Percentiles rank a stretch among this genome's conserved stretches.
Evolutionary conservation across 345 rosid genomes (phyloP).

Genomic region (Sonneratia caseolaris): DNA sequence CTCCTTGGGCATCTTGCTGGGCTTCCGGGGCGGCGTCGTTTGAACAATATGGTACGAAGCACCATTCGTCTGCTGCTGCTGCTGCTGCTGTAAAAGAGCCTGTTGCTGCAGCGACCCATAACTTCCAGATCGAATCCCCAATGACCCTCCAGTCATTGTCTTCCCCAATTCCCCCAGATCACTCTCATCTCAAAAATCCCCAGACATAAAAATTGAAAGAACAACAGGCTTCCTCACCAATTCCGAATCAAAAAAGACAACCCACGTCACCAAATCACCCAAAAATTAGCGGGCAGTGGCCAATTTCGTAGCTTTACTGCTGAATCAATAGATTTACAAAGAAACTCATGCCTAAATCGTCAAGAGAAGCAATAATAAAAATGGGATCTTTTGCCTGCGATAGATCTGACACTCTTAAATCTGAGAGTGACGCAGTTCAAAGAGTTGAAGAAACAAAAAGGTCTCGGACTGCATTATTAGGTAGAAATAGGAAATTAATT

Average conservation of each 20-base stretch:
- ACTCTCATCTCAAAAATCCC: constrained; percentile 26
- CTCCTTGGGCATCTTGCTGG: constrained; percentile 75
- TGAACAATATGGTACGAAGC: constrained; percentile 31
- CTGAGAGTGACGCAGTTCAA: background rate
- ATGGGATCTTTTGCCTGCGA: background rate
- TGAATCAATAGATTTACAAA: background rate
- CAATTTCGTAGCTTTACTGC: constrained; percentile 11
- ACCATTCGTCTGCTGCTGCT: constrained; percentile 28
- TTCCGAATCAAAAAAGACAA: background rate
- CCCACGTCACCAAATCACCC: constrained; percentile 16
- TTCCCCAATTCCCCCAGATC: constrained; percentile 18
- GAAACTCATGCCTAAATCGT: too few species aligned
- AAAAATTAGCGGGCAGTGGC: constrained; percentile 12
- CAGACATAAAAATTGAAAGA: background rate
- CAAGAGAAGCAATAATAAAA: background rate
- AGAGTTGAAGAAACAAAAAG: background rate
- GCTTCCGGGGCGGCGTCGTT: constrained; percentile 41
- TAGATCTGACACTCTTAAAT: background rate
- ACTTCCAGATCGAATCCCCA: constrained; percentile 83
- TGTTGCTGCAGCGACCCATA: constrained; percentile 83
- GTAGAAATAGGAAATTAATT: background rate
- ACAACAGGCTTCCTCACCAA: background rate
- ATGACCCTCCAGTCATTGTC: constrained; percentile 54
- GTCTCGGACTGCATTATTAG: background rate
- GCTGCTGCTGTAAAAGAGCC: constrained; percentile 43